Percentiles rank a stretch among this genome's conserved stretches.
Evolutionary conservation across 345 rosid species (phyloP).

Genomic region (Erucastrum elatum): DNA sequence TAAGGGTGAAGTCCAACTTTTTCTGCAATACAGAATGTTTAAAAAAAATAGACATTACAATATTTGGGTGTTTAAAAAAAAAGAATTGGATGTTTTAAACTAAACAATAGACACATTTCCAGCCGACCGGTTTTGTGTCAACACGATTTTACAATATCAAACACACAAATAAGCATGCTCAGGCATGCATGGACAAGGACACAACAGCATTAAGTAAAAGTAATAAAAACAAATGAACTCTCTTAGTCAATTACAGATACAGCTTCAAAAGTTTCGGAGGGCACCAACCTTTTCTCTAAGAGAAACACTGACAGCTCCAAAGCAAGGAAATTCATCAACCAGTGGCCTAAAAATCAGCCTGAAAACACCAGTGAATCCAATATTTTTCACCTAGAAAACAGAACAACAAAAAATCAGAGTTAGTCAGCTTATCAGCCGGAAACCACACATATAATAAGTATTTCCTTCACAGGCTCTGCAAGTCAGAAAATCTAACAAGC

Average conservation of each 20-base stretch:
- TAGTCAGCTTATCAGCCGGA: conserved; percentile 18
- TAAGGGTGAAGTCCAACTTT: conserved; percentile 85
- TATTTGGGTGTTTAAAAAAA: no score
- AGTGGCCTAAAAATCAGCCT: conserved; percentile 95
- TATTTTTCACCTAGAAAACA: conserved; percentile 77
- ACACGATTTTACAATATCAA: not conserved
- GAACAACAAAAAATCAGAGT: conserved; percentile 11
- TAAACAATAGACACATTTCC: not conserved
- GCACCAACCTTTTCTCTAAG: conserved; percentile 77
- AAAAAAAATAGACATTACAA: no score
- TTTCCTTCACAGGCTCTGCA: conserved; percentile 4
- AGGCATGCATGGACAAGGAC: not conserved
- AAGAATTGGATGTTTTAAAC: conserved; percentile 1
- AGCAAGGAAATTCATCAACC: conserved; percentile 93
- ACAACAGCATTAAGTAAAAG: conserved; percentile 7
- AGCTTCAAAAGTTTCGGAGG: conserved; percentile 15
- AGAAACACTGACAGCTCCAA: conserved; percentile 94
- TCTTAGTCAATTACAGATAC: conserved; percentile 22
- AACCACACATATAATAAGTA: not conserved
- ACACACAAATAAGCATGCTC: not conserved
- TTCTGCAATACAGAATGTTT: conserved; percentile 59
- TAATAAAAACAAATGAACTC: not conserved
- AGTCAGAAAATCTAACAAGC: not conserved
- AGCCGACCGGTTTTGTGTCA: not conserved
- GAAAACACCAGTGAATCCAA: conserved; percentile 98